Evolutionary conservation across 495 filamentous ascomycete species (phyloP), one percentile per base, ranked within the genome.

Genomic region (Parachaetomium inaequale): DNA sequence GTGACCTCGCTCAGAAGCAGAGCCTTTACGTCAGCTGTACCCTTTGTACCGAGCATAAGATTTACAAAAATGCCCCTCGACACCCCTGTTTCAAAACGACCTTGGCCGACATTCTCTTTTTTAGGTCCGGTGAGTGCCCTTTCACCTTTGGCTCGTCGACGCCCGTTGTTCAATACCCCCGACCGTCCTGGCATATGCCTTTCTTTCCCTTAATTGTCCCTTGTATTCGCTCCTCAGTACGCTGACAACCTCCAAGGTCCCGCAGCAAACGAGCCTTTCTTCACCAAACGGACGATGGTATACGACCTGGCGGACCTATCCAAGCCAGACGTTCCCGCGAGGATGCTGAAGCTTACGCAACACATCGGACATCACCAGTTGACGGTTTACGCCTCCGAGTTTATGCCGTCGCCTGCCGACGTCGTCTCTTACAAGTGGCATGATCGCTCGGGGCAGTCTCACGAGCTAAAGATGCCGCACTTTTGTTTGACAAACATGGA

Each of bases 301-400:
- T 4, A 23, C 23, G n/a, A 64, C 2, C 64, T 72, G 7, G 38
- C 10, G 4, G 67, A 73, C 14, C 55, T 70, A 11, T 68, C 69
- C 8, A 63, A 64, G 46, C 63, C 60, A 1, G 51, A 70, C 10
- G 65, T 67, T 14, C 42, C 50, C 7, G 62, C 68, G 26, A 55
- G 46, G 12, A 67, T 42, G 7, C 17, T 73, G 17, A 38, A 61
- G 11, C 69, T 73, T 4, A 73, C 67, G 0, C 71, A 73, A 43
- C 56, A 59, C 7, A 62, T 68, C 3, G 71, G 69, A 4, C 7
- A 21, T 6, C 69, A 73, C 25, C 50, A 42, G 7, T 47, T 73
- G 17, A 70, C 62, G 1, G 66, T 73, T 28, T 70, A 73, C 36
- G 71, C 62, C 32, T 70, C 69, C 32, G 65, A 72, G 50, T 73